These are phyloP conservation scores for Ulota crispa DNA, from an alignment of 225 moss, liverwort and hornwort genomes.

Conservation along the genomic window DNA sequence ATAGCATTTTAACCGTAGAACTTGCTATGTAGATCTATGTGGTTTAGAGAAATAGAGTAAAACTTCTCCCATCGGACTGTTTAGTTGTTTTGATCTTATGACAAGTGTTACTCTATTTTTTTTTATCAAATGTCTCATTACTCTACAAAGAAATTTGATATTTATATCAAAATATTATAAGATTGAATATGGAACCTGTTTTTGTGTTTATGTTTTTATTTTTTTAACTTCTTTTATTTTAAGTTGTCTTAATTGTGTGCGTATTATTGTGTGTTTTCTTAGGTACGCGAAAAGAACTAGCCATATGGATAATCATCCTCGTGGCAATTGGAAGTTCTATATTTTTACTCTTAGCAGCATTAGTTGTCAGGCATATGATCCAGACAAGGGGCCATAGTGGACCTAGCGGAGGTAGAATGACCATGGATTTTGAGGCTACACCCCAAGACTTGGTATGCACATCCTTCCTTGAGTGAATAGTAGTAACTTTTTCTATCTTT, in stretches of 20 bases:
- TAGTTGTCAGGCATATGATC: conserved; percentile 23
- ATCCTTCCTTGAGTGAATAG: neutral
- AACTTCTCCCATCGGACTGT: neutral
- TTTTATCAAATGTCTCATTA: neutral
- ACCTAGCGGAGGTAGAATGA: neutral
- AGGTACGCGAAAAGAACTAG: conserved; percentile 34
- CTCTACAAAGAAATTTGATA: neutral
- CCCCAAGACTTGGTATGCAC: conserved; percentile 37
- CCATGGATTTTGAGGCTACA: conserved; percentile 54
- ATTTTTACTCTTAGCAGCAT: conserved; percentile 28
- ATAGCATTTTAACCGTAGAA: neutral
- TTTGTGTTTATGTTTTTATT: no score
- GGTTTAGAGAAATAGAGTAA: neutral
- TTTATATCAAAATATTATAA: neutral
- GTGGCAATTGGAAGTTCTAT: conserved; percentile 45
- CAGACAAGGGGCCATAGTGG: conserved; percentile 26
- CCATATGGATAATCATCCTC: conserved; percentile 51
- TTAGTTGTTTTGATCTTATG: neutral
- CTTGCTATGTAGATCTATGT: neutral
- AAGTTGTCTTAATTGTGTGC: neutral
- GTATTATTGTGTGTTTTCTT: neutral
- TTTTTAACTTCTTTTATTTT: neutral
- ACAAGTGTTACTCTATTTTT: neutral
- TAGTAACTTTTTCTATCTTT: neutral
- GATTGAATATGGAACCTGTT: neutral